Evolutionary conservation across 495 filamentous ascomycete genomes (phyloP), one percentile per base, ranked within the genome.

Genomic region (Trichoderma asperelloides): DNA sequence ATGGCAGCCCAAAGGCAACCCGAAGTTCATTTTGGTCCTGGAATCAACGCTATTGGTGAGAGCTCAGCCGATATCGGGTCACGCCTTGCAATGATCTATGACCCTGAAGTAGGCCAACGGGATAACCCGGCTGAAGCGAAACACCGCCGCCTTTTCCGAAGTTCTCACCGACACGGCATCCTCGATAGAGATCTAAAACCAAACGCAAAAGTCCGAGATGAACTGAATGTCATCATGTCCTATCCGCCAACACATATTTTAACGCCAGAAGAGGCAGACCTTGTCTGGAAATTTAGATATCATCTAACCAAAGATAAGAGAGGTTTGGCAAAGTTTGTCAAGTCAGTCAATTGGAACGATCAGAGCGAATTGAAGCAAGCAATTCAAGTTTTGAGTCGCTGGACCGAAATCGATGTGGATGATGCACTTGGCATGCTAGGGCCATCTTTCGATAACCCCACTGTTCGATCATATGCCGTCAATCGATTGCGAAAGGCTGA

Each of bases 61-160:
- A 78, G 79, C 21, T 80, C 82, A 60, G 76, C 80, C 39, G 80
- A 80, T 25, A 78, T 81, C 68, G 80, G 79, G 39, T 82, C 84
- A 23, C 82, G 85, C 11, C 78, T 96, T 9, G 88, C 96, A 63
- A 81, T 85, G 55, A 92, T 97, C 0, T 99, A 97, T 73, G 95
- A 99, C 70, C 93, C 96, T 0, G 95, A 99, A 75, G 87, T 96
- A 65, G 91, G 91, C 1, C 86, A 88, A 6, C 84, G 84, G 62
- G 93, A 96, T 62, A 99, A 99, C 75, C 95, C 94, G 21, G 93
- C 91, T 18, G 95, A 99, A 78, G 93, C 87, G 78, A 98, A 97
- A 75, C 96, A 99, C 71, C 87, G 95, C 23, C 82, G 93, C 63
- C 85, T 99, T 43, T 91, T 97, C 63, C 87, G 95, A 70, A 95